Percentiles rank a stretch among this genome's conserved stretches.
These are phyloP conservation scores for Blastobotrys capitulatus DNA, from an alignment of 1,139 yeast species.

Conservation along the genomic window DNA sequence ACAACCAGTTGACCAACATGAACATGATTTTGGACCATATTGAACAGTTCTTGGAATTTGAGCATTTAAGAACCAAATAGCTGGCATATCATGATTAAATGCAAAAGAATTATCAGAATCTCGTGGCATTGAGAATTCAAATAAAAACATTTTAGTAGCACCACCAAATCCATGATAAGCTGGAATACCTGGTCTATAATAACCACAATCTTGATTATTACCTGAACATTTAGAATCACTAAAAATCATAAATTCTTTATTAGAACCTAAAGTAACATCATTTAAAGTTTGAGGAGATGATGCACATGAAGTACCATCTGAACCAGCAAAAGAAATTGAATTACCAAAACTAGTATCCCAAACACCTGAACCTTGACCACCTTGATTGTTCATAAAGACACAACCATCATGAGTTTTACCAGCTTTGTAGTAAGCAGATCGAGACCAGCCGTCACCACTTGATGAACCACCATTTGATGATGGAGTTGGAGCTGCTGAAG, in stretches of 20 bases:
- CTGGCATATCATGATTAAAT: slow-evolving; percentile 82
- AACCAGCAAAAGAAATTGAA: slow-evolving; percentile 73
- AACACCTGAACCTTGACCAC: slow-evolving; percentile 72
- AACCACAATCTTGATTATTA: slow-evolving; percentile 61
- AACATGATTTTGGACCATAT: slow-evolving; percentile 72
- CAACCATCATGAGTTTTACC: slow-evolving; percentile 58
- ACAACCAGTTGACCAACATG: slow-evolving; percentile 96
- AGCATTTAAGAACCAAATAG: slow-evolving; percentile 92
- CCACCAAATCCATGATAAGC: slow-evolving; percentile 84
- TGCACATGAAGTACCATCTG: slow-evolving; percentile 69
- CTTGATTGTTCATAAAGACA: slow-evolving; percentile 75
- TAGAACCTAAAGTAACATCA: slow-evolving; percentile 60
- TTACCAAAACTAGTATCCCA: slow-evolving; percentile 83
- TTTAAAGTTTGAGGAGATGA: slow-evolving; percentile 54
- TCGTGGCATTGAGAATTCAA: slow-evolving; percentile 87
- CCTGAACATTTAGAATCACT: slow-evolving; percentile 59
- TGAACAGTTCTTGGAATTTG: slow-evolving; percentile 91
- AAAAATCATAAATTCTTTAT: slow-evolving; percentile 74
- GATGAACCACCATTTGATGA: slow-evolving; percentile 24
- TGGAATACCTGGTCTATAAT: slow-evolving; percentile 76
- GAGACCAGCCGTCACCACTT: slow-evolving; percentile 53
- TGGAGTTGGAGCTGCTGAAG: slow-evolving; percentile 21
- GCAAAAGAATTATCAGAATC: slow-evolving; percentile 42
- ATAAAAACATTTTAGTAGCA: slow-evolving; percentile 71
- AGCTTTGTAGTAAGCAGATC: slow-evolving; percentile 60